A percentile compares a stretch with the other conserved stretches of the same genome.
Conservation (phyloP, 169 alveolate genomes). For the Plasmodium chabaudi region DNA sequence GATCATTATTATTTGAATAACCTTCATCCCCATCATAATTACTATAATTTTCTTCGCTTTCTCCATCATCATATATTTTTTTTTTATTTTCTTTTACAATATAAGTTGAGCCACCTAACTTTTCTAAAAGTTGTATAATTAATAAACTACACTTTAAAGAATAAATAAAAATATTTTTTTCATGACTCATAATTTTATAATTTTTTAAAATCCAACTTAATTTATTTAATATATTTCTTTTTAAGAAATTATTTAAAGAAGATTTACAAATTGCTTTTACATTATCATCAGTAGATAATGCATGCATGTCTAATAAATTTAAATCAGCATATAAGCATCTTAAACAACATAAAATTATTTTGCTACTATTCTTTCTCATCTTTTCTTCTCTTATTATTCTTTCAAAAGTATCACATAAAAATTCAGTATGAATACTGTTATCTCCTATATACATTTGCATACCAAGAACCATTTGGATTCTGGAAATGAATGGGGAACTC, state of each 20-base stretch:
- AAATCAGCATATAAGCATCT: conserved; percentile 68
- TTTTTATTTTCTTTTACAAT: conserved; percentile 25
- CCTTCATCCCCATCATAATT: conserved; percentile 11
- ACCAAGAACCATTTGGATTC: conserved; percentile 70
- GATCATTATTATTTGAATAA: not conserved
- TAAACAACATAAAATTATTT: conserved; percentile 50
- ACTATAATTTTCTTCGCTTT: not conserved
- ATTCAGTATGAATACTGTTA: conserved; percentile 67
- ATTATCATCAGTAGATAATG: conserved; percentile 56
- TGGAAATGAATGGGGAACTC: conserved; percentile 21
- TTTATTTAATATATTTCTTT: conserved; percentile 32
- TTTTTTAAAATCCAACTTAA: conserved; percentile 70
- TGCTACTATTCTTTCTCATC: conserved; percentile 69
- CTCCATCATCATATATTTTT: conserved; percentile 12
- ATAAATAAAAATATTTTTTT: conserved; percentile 36
- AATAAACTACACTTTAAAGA: conserved; percentile 46
- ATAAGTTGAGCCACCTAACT: conserved; percentile 61
- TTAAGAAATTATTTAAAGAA: conserved; percentile 25
- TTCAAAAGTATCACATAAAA: conserved; percentile 59
- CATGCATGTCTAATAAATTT: conserved; percentile 35
- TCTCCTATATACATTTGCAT: conserved; percentile 71
- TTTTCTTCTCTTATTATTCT: conserved; percentile 67
- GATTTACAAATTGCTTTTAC: conserved; percentile 69
- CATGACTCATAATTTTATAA: conserved; percentile 62
- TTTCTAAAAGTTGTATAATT: conserved; percentile 23